phyloP scores from a whole-genome alignment of 129 eudicot species.

The Flaveria trinervia region DNA sequence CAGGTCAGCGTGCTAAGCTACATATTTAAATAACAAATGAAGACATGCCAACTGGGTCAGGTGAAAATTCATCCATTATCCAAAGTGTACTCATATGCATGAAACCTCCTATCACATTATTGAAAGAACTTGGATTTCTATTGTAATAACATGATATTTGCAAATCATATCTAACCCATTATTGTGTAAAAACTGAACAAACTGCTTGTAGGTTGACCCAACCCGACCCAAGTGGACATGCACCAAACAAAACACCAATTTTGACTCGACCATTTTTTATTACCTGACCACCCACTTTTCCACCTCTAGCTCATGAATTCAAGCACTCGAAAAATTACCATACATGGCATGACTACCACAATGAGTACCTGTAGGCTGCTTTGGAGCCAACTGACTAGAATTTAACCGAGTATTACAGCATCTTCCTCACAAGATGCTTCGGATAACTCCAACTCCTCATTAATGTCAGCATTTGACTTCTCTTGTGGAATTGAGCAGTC shows the following conservation, averaged over 20 bases:
- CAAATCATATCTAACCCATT: background rate
- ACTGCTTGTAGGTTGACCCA: background rate
- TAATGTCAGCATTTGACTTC: constrained; percentile 83
- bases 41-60: background rate
- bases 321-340: background rate
- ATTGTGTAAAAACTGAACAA: background rate
- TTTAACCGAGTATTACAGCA: constrained; percentile 39
- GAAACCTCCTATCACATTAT: background rate
- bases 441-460: constrained; percentile 84
- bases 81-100: constrained; percentile 10
- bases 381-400: constrained; percentile 37
- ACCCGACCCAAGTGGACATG: background rate
- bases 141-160: background rate
- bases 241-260: background rate
- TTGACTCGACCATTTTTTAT: background rate
- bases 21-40: background rate
- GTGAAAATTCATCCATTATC: background rate
- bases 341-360: background rate
- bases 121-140: background rate
- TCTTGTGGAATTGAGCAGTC: constrained; percentile 91
- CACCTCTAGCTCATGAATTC: background rate
- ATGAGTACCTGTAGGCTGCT: constrained; percentile 51
- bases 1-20: background rate
- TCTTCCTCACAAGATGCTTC: constrained; percentile 84
- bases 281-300: background rate